A percentile compares a stretch with the other conserved stretches of the same genome.
Conservation (phyloP, 208 protist species). For the Leishmania gerbilli region DNA sequence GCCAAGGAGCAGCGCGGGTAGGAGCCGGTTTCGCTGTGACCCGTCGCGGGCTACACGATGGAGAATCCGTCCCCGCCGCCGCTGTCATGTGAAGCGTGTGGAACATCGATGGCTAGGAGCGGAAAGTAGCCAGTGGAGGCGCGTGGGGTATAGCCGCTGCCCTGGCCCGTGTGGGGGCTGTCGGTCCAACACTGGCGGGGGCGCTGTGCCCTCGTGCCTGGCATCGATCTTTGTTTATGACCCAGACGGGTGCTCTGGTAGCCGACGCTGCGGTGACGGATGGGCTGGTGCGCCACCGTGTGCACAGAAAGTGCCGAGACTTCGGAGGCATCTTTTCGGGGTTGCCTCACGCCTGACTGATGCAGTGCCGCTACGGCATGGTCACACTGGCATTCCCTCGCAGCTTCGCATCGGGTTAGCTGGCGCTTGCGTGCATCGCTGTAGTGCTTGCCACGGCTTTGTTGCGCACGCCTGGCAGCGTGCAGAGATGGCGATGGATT, state of each 20-base stretch:
- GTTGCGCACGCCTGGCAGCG: background rate
- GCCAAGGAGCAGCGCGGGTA: background rate
- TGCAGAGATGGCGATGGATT: background rate
- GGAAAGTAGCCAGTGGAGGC: slow-evolving; percentile 5
- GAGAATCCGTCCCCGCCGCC: background rate
- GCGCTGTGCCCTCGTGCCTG: background rate
- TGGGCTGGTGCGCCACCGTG: slow-evolving; percentile 11
- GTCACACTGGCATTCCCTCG: background rate
- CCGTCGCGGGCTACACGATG: background rate
- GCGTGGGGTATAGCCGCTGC: background rate
- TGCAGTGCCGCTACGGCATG: background rate
- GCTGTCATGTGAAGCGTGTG: background rate
- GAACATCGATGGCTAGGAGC: background rate
- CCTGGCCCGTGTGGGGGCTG: background rate
- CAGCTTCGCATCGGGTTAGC: background rate
- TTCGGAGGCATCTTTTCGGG: background rate
- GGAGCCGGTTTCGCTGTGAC: background rate
- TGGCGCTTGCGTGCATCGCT: background rate
- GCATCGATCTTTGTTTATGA: background rate
- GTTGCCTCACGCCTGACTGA: background rate
- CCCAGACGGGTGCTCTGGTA: background rate
- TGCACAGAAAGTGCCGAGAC: background rate
- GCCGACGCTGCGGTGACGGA: background rate
- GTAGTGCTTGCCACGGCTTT: background rate
- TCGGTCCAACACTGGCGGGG: slow-evolving; percentile 12